A percentile compares a stretch with the other conserved stretches of the same genome.
phyloP scores from a whole-genome alignment of 148 eudicot species.

The Hydrangea macrophylla region DNA sequence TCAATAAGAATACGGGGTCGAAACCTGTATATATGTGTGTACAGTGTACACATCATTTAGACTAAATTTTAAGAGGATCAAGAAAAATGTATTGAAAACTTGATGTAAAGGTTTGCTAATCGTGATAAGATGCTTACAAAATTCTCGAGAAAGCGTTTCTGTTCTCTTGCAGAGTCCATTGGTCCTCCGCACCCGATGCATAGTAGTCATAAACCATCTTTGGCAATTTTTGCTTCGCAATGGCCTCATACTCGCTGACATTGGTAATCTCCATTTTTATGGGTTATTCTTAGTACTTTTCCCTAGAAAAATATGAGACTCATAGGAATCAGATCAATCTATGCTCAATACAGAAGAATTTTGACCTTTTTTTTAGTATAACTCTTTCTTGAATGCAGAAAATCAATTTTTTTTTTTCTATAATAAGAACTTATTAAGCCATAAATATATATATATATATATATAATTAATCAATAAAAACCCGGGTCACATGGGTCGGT shows the following conservation, averaged over 20 bases:
- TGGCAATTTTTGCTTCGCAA: constrained; percentile 91
- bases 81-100: background rate
- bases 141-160: constrained; percentile 92
- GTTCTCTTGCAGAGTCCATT: constrained; percentile 95
- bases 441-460: background rate
- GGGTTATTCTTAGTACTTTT: constrained; percentile 7
- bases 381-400: constrained; percentile 1
- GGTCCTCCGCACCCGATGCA: constrained; percentile 99
- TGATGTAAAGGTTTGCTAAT: background rate
- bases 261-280: constrained; percentile 79
- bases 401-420: background rate
- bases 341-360: background rate
- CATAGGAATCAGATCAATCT: background rate
- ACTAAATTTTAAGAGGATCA: background rate
- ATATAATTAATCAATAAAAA: too few species aligned
- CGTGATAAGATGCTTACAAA: constrained; percentile 41
- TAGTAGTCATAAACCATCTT: constrained; percentile 94
- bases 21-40: too few species aligned
- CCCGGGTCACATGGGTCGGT: background rate
- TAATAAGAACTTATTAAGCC: background rate
- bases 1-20: constrained; percentile 94
- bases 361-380: background rate
- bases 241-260: constrained; percentile 81
- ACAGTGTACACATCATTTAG: too few species aligned
- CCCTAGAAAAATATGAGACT: constrained; percentile 9